Evolutionary conservation across 2,329 filamentous ascomycete species (phyloP), one percentile per base, ranked within the genome.

Genomic region (Phyllosticta citriasiana): DNA sequence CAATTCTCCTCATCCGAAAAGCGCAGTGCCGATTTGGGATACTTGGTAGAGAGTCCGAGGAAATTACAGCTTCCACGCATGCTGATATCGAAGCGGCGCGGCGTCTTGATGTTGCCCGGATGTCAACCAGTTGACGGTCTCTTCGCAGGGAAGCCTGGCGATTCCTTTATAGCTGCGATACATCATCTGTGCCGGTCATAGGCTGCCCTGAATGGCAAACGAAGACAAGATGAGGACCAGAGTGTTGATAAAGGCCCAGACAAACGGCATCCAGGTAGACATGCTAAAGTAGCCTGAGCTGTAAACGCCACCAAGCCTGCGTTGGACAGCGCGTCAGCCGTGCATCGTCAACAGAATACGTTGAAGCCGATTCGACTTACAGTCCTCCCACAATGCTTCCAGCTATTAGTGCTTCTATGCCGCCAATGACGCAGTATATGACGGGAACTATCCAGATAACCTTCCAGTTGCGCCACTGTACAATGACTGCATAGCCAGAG

Each of bases 241-340:
- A 9, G 93, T 86, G 72, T 91, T 96, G 72, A 93, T 88, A 70
- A 89, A 82, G 0, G 85, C 89, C 92, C 92, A 96, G 24, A 92
- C 82, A 69, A 94, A 88, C 0, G 92, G 92, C 57, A 96, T 89
- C 91, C 91, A 96, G 0, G 92, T 96, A 54, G 91, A 93, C 91
- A 96, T 94, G 68, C 86, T 81, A 71, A 93, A 96, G 74, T 88
- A 90, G 53, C 91, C 92, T 2, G 88, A 83, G 67, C 85, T 83
- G 71, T 96, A 96, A 40, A 93, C 84, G 8, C 87, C 89, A 12
- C 89, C 90, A 22, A 95, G 77, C 56, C 89, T 92, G 59, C 22
- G 30, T 24, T 53, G 50, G 14, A 10, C 3, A 19, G 40, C n/a
- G 14, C 8, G 35, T 22, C 24, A 55, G 47, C n/a, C 2, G 9